Percentiles rank a stretch among this genome's conserved stretches.
Conservation (phyloP, 2,329 filamentous ascomycete species). For the Diaporthe caulivora region DNA sequence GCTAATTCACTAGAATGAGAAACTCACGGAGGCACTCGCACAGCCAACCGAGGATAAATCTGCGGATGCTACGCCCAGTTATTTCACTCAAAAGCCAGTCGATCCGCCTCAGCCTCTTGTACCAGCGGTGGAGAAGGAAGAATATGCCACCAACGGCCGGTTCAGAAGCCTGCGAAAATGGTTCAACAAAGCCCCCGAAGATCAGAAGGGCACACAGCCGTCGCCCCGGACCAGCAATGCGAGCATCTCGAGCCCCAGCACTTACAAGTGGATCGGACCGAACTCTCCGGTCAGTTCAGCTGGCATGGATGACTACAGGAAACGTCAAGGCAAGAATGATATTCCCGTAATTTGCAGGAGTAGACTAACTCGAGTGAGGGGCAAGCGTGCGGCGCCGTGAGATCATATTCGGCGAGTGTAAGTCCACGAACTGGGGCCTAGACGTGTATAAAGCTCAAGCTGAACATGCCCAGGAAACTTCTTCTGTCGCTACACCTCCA, state of each 20-base stretch:
- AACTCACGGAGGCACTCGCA: neutral
- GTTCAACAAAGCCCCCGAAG: conserved; percentile 21
- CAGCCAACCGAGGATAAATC: neutral
- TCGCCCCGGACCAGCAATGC: neutral
- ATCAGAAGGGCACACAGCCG: neutral
- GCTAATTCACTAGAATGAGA: conserved; percentile 17
- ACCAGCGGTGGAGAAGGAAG: conserved; percentile 1
- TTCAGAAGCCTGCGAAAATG: conserved; percentile 28
- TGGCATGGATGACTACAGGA: neutral
- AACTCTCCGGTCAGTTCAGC: neutral
- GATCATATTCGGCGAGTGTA: conserved; percentile 37
- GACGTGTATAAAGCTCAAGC: neutral
- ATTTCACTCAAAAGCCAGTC: conserved; percentile 28
- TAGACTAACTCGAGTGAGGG: conserved; percentile 6
- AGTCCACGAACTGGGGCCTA: neutral
- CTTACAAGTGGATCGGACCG: neutral
- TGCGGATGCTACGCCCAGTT: conserved; percentile 13
- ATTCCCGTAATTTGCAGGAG: neutral
- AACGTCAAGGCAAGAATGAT: conserved; percentile 1
- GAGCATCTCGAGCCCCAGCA: neutral
- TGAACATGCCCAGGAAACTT: conserved; percentile 22
- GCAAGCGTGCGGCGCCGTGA: conserved; percentile 1
- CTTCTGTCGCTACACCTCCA: conserved; percentile 15
- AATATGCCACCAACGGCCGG: neutral
- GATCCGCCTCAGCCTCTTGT: neutral